A percentile compares a stretch with the other conserved stretches of the same genome.
Conservation (phyloP, 139 green algal genomes). For the Tetradesmus obliquus region DNA sequence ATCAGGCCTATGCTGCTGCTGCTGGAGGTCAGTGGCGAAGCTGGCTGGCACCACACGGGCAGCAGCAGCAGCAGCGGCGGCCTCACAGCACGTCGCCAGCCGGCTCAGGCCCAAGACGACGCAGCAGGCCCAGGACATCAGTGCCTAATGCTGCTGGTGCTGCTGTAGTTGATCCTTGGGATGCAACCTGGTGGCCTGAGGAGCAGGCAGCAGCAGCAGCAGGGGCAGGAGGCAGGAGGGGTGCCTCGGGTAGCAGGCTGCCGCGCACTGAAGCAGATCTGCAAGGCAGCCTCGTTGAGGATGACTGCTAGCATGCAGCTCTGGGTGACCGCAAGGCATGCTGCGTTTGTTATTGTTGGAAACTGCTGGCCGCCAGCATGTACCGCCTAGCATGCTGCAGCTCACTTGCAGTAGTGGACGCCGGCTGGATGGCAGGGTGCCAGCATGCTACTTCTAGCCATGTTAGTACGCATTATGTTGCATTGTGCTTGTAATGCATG, state of each 20-base stretch:
- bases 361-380: not conserved
- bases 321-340: not conserved
- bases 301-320: not conserved
- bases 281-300: not conserved
- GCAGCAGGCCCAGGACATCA: not conserved
- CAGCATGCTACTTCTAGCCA: no score
- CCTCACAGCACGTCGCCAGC: not conserved
- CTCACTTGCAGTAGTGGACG: not conserved
- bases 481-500: no score
- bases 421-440: no score
- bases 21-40: not conserved
- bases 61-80: not conserved
- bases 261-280: not conserved
- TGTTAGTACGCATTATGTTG: no score
- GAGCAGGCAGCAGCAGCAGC: not conserved
- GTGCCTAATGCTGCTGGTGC: not conserved
- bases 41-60: not conserved
- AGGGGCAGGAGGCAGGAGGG: not conserved
- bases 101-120: not conserved
- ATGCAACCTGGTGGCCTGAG: constrained; percentile 18
- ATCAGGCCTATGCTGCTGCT: not conserved
- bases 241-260: not conserved
- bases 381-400: not conserved
- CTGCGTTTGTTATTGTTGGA: not conserved
- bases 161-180: not conserved